phyloP scores from a whole-genome alignment of 495 filamentous ascomycete genomes.

The Trichoderma virens region DNA sequence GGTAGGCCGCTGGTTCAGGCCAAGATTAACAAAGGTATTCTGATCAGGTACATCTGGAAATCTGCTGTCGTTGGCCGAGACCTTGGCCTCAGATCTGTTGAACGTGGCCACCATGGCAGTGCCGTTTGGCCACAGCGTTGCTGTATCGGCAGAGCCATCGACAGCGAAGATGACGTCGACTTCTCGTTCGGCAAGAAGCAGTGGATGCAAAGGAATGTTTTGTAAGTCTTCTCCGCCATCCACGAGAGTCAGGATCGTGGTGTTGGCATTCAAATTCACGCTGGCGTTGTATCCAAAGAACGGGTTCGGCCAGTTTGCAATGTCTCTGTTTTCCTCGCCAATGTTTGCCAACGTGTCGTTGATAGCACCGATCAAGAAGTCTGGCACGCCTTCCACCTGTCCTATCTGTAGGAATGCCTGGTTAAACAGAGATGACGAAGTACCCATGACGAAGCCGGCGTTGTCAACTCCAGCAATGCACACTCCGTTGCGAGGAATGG shows the following conservation, averaged over 20 bases:
- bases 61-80: constrained; percentile 16
- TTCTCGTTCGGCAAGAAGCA: constrained; percentile 67
- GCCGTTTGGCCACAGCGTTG: constrained; percentile 75
- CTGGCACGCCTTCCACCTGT: constrained; percentile 41
- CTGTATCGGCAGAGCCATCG: constrained; percentile 77
- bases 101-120: constrained; percentile 78
- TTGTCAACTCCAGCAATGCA: constrained; percentile 84
- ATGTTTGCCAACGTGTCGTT: constrained; percentile 44
- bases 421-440: constrained; percentile 89
- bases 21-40: constrained; percentile 81
- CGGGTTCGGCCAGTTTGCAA: constrained; percentile 80
- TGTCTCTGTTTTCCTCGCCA: constrained; percentile 56
- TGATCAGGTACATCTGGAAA: constrained; percentile 78
- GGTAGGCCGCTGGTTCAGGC: constrained; percentile 75
- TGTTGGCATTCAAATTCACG: constrained; percentile 51
- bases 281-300: constrained; percentile 64
- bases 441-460: constrained; percentile 79
- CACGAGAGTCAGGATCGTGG: constrained; percentile 60
- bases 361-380: constrained; percentile 44
- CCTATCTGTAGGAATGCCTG: constrained; percentile 52
- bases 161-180: constrained; percentile 92
- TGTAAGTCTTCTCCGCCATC: constrained; percentile 84
- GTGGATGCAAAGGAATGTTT: constrained; percentile 79
- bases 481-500: constrained; percentile 43
- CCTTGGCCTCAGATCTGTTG: constrained; percentile 45